Percentiles rank a stretch among this genome's conserved stretches.
These are phyloP conservation scores for Setomelanomma holmii DNA, from an alignment of 2,329 filamentous ascomycete genomes.

Conservation along the genomic window DNA sequence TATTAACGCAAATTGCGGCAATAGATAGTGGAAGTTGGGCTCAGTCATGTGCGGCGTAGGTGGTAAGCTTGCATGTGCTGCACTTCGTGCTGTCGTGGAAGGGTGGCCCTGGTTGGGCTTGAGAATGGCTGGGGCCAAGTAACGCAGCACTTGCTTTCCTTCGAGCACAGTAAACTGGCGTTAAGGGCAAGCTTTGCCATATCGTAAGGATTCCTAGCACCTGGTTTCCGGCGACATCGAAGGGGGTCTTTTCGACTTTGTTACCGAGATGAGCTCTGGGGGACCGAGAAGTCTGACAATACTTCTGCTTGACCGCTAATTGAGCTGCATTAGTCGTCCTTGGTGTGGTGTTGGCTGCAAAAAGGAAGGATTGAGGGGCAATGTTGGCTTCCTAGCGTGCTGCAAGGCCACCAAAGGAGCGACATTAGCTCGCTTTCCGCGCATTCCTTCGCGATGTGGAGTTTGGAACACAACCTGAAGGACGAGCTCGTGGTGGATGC, in stretches of 20 bases:
- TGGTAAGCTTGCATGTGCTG: neutral
- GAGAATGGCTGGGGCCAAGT: neutral
- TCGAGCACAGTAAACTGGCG: too few relatives aligned
- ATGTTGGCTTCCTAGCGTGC: constrained; percentile 30
- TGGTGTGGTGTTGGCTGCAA: constrained; percentile 12
- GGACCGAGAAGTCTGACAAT: neutral
- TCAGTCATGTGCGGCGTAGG: neutral
- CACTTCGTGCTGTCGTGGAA: neutral
- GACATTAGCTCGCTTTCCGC: constrained; percentile 29
- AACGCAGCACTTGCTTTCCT: too few relatives aligned
- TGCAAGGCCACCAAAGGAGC: constrained; percentile 32
- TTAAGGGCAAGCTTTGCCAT: neutral
- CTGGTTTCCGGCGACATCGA: neutral
- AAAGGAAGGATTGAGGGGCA: constrained; percentile 27
- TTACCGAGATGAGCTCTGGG: neutral
- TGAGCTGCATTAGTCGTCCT: constrained; percentile 12
- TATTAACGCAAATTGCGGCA: constrained; percentile 26
- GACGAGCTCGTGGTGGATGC: neutral
- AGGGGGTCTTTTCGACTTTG: neutral
- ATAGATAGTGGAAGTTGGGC: neutral
- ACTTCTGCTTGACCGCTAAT: constrained; percentile 20
- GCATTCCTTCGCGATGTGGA: constrained; percentile 9
- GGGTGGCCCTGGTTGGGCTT: neutral
- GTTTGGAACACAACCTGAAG: neutral
- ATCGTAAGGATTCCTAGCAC: neutral